A percentile compares a stretch with the other conserved stretches of the same genome.
Conservation (phyloP, 352 stramenopile genomes). For the Phytophthora rubi region DNA sequence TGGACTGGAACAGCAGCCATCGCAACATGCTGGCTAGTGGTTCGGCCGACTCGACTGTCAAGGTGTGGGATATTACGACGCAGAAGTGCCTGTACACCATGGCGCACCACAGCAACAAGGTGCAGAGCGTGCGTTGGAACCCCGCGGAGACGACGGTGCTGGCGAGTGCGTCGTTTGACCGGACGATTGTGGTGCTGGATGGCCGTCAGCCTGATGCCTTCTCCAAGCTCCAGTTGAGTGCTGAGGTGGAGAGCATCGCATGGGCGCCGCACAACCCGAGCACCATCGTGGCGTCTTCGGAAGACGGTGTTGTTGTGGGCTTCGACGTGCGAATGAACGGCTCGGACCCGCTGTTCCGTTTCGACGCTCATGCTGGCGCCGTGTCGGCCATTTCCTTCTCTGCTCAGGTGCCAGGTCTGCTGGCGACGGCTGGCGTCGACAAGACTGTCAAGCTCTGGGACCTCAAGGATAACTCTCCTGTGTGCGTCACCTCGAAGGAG, state of each 20-base stretch:
- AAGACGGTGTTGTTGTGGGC: slow-evolving; percentile 94
- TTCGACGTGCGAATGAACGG: slow-evolving; percentile 97
- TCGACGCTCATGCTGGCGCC: slow-evolving; percentile 91
- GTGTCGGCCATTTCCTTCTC: slow-evolving; percentile 90
- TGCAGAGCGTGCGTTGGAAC: slow-evolving; percentile 97
- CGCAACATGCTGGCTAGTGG: slow-evolving; percentile 98
- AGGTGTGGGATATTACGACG: slow-evolving; percentile 95
- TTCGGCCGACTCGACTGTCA: slow-evolving; percentile 98
- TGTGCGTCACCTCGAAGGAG: slow-evolving; percentile 90
- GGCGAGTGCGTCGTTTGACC: slow-evolving; percentile 95
- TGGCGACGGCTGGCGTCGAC: slow-evolving; percentile 96
- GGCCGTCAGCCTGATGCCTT: slow-evolving; percentile 86
- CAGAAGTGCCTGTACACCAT: slow-evolving; percentile 96
- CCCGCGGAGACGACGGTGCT: slow-evolving; percentile 96
- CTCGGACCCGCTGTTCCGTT: slow-evolving; percentile 90
- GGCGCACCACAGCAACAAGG: slow-evolving; percentile 98
- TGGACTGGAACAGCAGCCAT: slow-evolving; percentile 98
- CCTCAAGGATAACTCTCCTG: slow-evolving; percentile 67
- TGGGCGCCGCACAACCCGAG: slow-evolving; percentile 95
- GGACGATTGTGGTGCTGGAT: slow-evolving; percentile 94
- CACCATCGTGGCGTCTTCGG: slow-evolving; percentile 93
- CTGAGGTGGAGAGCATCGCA: slow-evolving; percentile 91
- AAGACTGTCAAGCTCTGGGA: slow-evolving; percentile 99
- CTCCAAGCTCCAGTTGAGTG: slow-evolving; percentile 81
- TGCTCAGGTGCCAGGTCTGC: slow-evolving; percentile 89